Conservation (phyloP, 768 basidiomycete genomes). For the Strobilomyces dryophilus region DNA sequence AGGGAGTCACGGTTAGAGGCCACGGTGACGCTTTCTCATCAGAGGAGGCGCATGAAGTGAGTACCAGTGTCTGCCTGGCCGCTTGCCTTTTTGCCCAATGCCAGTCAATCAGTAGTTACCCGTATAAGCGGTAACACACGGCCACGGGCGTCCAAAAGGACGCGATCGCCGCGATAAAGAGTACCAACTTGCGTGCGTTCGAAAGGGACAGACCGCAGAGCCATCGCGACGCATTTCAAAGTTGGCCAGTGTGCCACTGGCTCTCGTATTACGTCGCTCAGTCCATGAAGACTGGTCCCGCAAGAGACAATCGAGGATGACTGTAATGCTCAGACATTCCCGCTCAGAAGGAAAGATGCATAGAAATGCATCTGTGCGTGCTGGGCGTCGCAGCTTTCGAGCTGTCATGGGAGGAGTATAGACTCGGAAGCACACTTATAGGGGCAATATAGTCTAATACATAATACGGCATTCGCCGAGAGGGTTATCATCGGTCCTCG, state of each 20-base stretch:
- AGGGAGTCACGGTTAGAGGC: neutral
- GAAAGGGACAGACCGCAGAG: slow-evolving; percentile 15
- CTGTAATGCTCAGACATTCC: slow-evolving; percentile 30
- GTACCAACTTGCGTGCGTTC: neutral
- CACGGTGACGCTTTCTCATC: neutral
- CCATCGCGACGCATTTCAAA: slow-evolving; percentile 28
- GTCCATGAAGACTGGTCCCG: slow-evolving; percentile 24
- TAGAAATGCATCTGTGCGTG: slow-evolving; percentile 21
- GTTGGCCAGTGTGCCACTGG: slow-evolving; percentile 9
- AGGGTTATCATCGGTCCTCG: too few species aligned
- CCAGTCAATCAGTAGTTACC: neutral
- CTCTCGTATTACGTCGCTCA: slow-evolving; percentile 30
- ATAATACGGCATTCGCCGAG: neutral
- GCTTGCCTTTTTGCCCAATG: neutral
- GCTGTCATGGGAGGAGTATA: slow-evolving; percentile 15
- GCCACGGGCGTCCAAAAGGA: slow-evolving; percentile 10
- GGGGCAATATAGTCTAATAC: neutral
- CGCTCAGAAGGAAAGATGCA: slow-evolving; percentile 24
- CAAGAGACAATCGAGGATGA: slow-evolving; percentile 27
- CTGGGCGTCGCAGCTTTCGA: slow-evolving; percentile 30
- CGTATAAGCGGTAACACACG: neutral
- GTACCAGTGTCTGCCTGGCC: neutral
- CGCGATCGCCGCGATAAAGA: slow-evolving; percentile 22
- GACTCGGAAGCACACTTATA: neutral
- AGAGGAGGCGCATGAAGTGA: neutral